Percentiles rank a stretch among this genome's conserved stretches.
Conservation (phyloP, 352 stramenopile species). For the Globisporangium spinosum region DNA sequence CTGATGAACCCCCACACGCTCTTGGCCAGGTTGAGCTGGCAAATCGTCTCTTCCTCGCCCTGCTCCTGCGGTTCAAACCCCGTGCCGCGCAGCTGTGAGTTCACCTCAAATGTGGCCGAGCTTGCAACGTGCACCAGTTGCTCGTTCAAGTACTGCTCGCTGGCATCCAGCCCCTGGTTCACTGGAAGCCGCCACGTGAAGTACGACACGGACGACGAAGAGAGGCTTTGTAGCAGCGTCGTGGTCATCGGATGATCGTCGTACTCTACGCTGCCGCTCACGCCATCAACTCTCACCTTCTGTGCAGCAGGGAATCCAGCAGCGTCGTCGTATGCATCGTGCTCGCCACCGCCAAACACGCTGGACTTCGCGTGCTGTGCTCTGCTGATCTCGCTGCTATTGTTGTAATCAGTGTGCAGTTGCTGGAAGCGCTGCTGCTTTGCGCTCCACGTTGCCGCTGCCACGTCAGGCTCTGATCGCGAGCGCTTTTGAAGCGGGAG, state of each 20-base stretch:
- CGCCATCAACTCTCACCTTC: not conserved
- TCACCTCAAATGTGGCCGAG: slow-evolving; percentile 9
- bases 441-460: not conserved
- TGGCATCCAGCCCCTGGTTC: slow-evolving; percentile 37
- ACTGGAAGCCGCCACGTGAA: slow-evolving; percentile 46
- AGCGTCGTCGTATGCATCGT: not conserved
- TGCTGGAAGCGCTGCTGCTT: slow-evolving; percentile 9
- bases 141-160: slow-evolving; percentile 60
- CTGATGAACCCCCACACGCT: slow-evolving; percentile 15
- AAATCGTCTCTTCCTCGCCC: slow-evolving; percentile 13
- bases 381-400: not conserved
- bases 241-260: slow-evolving; percentile 4
- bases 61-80: not conserved
- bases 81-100: slow-evolving; percentile 1
- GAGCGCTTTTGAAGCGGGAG: slow-evolving; percentile 4
- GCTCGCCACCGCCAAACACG: not conserved
- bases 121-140: slow-evolving; percentile 51
- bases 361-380: not conserved
- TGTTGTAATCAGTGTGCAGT: not conserved
- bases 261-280: not conserved
- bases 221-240: slow-evolving; percentile 13
- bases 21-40: slow-evolving; percentile 13
- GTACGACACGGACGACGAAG: slow-evolving; percentile 4
- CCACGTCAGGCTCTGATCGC: not conserved
- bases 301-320: not conserved